phyloP scores from a whole-genome alignment of 2,329 filamentous ascomycete genomes.

The Venturia asperata region DNA sequence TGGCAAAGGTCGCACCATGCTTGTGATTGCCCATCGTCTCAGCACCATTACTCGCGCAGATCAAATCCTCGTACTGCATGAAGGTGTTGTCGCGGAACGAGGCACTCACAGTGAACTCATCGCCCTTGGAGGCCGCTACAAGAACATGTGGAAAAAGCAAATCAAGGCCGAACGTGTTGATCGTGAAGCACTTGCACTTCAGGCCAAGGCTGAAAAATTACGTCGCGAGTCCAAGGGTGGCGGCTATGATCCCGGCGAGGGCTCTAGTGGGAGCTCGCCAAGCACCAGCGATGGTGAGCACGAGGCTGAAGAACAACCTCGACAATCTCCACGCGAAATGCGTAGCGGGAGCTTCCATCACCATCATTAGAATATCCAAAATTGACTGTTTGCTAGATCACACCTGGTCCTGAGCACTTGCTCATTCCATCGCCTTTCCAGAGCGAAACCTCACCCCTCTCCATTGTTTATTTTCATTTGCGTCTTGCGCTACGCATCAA shows the following conservation, averaged over 20 bases:
- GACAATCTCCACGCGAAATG: background rate
- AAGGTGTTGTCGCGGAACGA: slow-evolving; percentile 45
- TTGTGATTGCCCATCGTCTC: slow-evolving; percentile 78
- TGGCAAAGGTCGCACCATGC: slow-evolving; percentile 77
- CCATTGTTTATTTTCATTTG: background rate
- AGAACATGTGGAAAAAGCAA: slow-evolving; percentile 48
- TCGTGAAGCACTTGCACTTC: slow-evolving; percentile 43
- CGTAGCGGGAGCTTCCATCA: slow-evolving; percentile 5
- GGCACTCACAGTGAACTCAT: slow-evolving; percentile 47
- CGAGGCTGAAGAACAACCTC: background rate
- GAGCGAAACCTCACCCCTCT: background rate
- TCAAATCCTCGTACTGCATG: slow-evolving; percentile 49
- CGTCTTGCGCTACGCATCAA: background rate
- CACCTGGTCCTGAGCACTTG: background rate
- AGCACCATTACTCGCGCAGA: slow-evolving; percentile 51
- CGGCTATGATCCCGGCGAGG: slow-evolving; percentile 11
- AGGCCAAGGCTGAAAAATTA: slow-evolving; percentile 44
- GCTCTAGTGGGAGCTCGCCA: slow-evolving; percentile 14
- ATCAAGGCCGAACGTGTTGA: slow-evolving; percentile 44
- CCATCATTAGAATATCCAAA: background rate
- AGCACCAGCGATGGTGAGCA: slow-evolving; percentile 16
- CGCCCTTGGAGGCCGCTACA: slow-evolving; percentile 40
- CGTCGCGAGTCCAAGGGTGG: slow-evolving; percentile 41
- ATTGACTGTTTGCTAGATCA: background rate
- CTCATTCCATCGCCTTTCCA: background rate